phyloP scores from a whole-genome alignment of 805 yeast genomes.

The Teunomyces gatunensis region DNA sequence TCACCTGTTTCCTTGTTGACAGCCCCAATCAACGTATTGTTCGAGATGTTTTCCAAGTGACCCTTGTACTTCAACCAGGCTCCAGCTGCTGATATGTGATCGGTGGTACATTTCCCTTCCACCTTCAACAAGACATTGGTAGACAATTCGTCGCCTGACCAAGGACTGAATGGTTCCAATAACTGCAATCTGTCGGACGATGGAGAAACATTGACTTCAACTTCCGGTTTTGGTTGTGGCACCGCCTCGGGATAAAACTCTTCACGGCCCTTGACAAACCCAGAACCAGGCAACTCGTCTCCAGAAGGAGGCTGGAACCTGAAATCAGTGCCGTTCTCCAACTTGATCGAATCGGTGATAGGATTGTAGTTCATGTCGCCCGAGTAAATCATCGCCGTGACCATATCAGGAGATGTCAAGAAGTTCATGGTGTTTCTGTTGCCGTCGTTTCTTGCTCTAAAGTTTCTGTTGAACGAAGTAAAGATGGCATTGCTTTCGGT shows the following conservation, averaged over 20 bases:
- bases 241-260: constrained; percentile 72
- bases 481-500: constrained; percentile 82
- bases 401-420: constrained; percentile 97
- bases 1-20: constrained; percentile 96
- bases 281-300: constrained; percentile 75
- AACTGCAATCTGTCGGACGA: constrained; percentile 89
- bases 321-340: constrained; percentile 69
- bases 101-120: constrained; percentile 97
- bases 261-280: constrained; percentile 72
- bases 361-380: constrained; percentile 95
- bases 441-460: constrained; percentile 97
- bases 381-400: constrained; percentile 93
- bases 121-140: constrained; percentile 82
- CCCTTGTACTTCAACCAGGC: constrained; percentile 99
- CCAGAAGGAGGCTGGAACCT: constrained; percentile 79
- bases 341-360: constrained; percentile 74
- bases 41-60: constrained; percentile 90
- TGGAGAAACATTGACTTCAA: constrained; percentile 71
- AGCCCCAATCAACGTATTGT: constrained; percentile 95
- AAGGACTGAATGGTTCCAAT: constrained; percentile 81
- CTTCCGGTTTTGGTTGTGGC: constrained; percentile 62
- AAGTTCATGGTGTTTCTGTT: constrained; percentile 97
- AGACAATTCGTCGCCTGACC: constrained; percentile 82
- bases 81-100: constrained; percentile 98
- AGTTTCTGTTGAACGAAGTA: constrained; percentile 96